Evolutionary conservation across 2,329 filamentous ascomycete species (phyloP).

Genomic region (Calonectria honghensis): DNA sequence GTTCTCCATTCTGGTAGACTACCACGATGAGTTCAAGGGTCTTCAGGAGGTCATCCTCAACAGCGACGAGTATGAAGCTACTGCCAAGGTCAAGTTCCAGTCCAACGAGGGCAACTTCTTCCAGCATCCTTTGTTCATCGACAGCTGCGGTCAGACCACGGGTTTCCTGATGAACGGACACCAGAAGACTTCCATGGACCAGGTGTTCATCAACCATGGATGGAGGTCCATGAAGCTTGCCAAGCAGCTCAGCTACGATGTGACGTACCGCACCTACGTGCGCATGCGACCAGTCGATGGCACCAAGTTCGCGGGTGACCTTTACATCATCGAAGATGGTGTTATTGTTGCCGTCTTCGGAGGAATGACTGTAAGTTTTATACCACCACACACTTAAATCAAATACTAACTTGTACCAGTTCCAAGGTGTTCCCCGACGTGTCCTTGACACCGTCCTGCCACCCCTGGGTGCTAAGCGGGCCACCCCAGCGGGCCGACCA

Average conservation of each 20-base stretch:
- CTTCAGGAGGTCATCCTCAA: slow-evolving; percentile 14
- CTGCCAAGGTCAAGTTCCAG: slow-evolving; percentile 9
- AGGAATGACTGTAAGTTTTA: slow-evolving; percentile 21
- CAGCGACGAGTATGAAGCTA: slow-evolving; percentile 25
- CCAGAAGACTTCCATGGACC: slow-evolving; percentile 7
- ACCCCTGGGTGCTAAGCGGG: neutral
- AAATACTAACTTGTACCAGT: slow-evolving; percentile 14
- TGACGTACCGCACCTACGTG: slow-evolving; percentile 19
- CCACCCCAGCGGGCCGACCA: slow-evolving; percentile 4
- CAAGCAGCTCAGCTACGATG: slow-evolving; percentile 11
- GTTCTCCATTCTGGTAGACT: slow-evolving; percentile 20
- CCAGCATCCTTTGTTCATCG: slow-evolving; percentile 17
- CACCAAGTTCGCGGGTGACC: slow-evolving; percentile 23
- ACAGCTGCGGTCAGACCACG: slow-evolving; percentile 15
- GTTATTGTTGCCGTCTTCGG: slow-evolving; percentile 24
- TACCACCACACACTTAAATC: neutral
- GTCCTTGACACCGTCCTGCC: slow-evolving; percentile 19
- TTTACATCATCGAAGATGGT: slow-evolving; percentile 25
- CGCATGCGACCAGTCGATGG: slow-evolving; percentile 25
- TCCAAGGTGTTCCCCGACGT: slow-evolving; percentile 23
- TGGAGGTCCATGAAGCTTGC: slow-evolving; percentile 20
- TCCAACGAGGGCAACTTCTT: slow-evolving; percentile 13
- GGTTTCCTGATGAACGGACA: slow-evolving; percentile 34
- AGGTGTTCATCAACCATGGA: slow-evolving; percentile 27
- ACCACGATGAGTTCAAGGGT: slow-evolving; percentile 25